A percentile compares a stretch with the other conserved stretches of the same genome.
phyloP scores from a whole-genome alignment of 2,329 filamentous ascomycete genomes.

The Mycogone perniciosa region DNA sequence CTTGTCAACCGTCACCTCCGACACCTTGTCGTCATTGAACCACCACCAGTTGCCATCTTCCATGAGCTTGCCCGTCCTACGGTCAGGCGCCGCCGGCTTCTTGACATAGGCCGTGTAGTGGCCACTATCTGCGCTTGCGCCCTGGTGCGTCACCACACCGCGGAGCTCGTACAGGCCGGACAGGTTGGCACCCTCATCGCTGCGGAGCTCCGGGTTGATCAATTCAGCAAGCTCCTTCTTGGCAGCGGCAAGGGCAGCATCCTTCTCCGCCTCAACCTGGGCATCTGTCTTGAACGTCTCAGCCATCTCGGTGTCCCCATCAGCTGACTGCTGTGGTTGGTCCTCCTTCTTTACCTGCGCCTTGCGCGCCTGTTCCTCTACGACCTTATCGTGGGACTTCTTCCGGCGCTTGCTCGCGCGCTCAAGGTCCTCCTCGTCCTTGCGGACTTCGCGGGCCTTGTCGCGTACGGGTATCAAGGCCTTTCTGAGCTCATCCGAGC shows the following conservation, averaged over 20 bases:
- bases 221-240: conserved; percentile 84
- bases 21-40: conserved; percentile 98
- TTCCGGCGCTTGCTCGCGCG: conserved; percentile 89
- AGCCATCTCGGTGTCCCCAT: conserved; percentile 68
- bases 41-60: conserved; percentile 99
- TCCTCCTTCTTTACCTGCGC: conserved; percentile 38
- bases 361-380: conserved; percentile 43
- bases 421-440: conserved; percentile 91
- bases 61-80: conserved; percentile 68
- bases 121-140: conserved; percentile 91
- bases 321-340: conserved; percentile 31
- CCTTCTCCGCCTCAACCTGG: conserved; percentile 81
- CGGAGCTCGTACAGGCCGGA: conserved; percentile 93
- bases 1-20: conserved; percentile 85
- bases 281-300: conserved; percentile 87
- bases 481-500: conserved; percentile 79
- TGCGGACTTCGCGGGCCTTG: conserved; percentile 89
- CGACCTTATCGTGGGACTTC: conserved; percentile 45
- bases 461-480: conserved; percentile 87
- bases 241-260: conserved; percentile 64
- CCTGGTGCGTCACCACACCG: conserved; percentile 92
- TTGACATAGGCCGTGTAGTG: conserved; percentile 99
- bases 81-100: conserved; percentile 69
- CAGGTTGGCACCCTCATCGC: conserved; percentile 81
- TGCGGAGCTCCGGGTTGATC: conserved; percentile 65